Evolutionary conservation across 2,329 filamentous ascomycete genomes (phyloP).

Genomic region (Talaromyces sp.): DNA sequence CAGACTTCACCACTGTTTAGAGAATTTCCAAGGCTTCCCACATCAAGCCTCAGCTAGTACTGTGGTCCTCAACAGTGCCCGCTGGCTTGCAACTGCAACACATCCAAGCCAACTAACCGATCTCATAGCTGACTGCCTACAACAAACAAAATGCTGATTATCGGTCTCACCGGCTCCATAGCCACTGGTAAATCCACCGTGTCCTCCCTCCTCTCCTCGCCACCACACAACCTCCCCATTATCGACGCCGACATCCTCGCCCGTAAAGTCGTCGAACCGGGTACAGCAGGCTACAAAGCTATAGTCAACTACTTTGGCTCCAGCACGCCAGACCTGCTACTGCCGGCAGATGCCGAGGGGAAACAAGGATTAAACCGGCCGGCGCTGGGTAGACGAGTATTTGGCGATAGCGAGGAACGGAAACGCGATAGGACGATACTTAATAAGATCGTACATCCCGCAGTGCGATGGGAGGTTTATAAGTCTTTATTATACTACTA

Average conservation of each 20-base stretch:
- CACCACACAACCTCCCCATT: constrained; percentile 82
- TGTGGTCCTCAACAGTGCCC: background rate
- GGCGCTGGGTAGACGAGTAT: constrained; percentile 79
- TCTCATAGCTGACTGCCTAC: background rate
- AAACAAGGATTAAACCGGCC: constrained; percentile 79
- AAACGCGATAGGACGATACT: constrained; percentile 70
- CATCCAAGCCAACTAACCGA: background rate
- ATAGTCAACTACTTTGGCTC: constrained; percentile 79
- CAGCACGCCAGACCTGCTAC: constrained; percentile 79
- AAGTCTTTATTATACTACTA: constrained; percentile 69
- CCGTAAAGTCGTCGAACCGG: constrained; percentile 90
- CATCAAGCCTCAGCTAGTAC: background rate
- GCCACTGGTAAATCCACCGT: constrained; percentile 98
- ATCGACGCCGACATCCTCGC: constrained; percentile 93
- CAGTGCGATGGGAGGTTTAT: constrained; percentile 79
- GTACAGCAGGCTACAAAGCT: constrained; percentile 74
- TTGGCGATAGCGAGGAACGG: constrained; percentile 70
- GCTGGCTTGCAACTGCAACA: background rate
- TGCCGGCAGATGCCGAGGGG: constrained; percentile 52
- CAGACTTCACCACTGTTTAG: background rate
- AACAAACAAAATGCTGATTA: constrained; percentile 69
- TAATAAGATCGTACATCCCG: constrained; percentile 90
- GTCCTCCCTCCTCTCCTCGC: constrained; percentile 71
- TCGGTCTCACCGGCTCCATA: constrained; percentile 94
- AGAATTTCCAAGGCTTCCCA: background rate